These are phyloP conservation scores for Cladosporium phlei DNA, from an alignment of 2,329 filamentous ascomycete genomes.

Conservation along the genomic window DNA sequence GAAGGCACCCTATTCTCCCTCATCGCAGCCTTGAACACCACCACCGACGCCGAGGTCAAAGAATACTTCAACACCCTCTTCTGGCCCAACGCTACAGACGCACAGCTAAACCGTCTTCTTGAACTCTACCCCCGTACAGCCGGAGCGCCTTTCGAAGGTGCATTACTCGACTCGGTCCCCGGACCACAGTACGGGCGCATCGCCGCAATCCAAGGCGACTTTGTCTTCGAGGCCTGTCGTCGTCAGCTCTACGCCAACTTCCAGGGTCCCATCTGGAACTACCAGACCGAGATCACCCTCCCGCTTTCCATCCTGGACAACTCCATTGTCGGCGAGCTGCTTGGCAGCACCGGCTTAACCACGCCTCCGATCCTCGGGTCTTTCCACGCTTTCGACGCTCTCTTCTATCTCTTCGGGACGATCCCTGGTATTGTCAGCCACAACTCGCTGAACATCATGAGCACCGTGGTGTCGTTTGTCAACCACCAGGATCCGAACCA, in stretches of 20 bases:
- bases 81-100: slow-evolving; percentile 17
- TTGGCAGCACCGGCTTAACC: slow-evolving; percentile 5
- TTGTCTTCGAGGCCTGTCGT: slow-evolving; percentile 16
- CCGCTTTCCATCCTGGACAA: slow-evolving; percentile 5
- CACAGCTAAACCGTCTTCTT: slow-evolving; percentile 16
- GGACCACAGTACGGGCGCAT: slow-evolving; percentile 18
- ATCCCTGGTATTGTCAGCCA: slow-evolving; percentile 12
- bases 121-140: slow-evolving; percentile 13
- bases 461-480: slow-evolving; percentile 15
- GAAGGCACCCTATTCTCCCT: slow-evolving; percentile 15
- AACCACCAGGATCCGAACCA: slow-evolving; percentile 17
- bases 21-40: slow-evolving; percentile 15
- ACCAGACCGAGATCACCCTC: slow-evolving; percentile 11
- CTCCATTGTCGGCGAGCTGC: slow-evolving; percentile 4
- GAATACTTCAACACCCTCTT: slow-evolving; percentile 18
- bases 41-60: slow-evolving; percentile 16
- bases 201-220: slow-evolving; percentile 17
- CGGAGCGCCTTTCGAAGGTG: slow-evolving; percentile 16
- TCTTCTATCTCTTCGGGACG: slow-evolving; percentile 16
- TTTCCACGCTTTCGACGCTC: slow-evolving; percentile 18
- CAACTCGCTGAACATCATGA: slow-evolving; percentile 13
- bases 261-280: slow-evolving; percentile 13
- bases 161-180: slow-evolving; percentile 7
- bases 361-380: slow-evolving; percentile 15
- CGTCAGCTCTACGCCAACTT: slow-evolving; percentile 8